Evolutionary conservation across 345 rosid species (phyloP), one percentile per base, ranked within the genome.

Genomic region (Stellera chamaejasme): DNA sequence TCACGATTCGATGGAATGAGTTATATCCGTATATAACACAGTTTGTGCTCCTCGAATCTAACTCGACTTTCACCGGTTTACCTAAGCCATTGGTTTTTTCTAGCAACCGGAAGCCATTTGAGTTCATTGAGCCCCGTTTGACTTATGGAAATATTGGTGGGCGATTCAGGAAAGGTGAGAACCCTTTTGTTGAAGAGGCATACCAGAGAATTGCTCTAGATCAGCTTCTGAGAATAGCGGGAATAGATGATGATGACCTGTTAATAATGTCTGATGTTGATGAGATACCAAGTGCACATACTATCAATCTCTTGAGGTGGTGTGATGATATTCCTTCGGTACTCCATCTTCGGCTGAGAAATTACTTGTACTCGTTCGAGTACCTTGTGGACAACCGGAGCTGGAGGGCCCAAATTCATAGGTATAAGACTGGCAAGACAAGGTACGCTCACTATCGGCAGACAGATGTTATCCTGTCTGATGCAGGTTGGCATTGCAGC

Each of bases 401-500:
- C 71, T 92, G 98, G 98, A 78, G 98, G 59, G 95, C 98, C 57
- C 82, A 96, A 0, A 72, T 88, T 41, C 98, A 92, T 60, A 76
- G 66, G 28, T 88, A 82, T 69, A 63, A 71, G 69, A 58, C 69
- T 0, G 85, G 87, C 36, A 77, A 80, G 66, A 88, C 96, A 2
- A 69, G 82, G 52, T 92, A 92, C 57, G 95, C 90, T 28, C 98
- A 92, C 65, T 88, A 62, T 62, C 90, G 96, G 5, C 98, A 82
- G 73, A 72, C 84, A 0, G 84, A 92, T 68, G 27, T 69, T 23
- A 73, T 88, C 9, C 64, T 92, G 62, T 67, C 98, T 3, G 95
- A 85, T 72, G 59, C 98, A 0, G 98, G 98, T 8, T 91, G 96
- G 98, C 98, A 88, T 68, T 92, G 98, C 62, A 92, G 98, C 76